A percentile compares a stretch with the other conserved stretches of the same genome.
These are phyloP conservation scores for Termitomyces sp. DNA, from an alignment of 768 basidiomycete genomes.

Conservation along the genomic window DNA sequence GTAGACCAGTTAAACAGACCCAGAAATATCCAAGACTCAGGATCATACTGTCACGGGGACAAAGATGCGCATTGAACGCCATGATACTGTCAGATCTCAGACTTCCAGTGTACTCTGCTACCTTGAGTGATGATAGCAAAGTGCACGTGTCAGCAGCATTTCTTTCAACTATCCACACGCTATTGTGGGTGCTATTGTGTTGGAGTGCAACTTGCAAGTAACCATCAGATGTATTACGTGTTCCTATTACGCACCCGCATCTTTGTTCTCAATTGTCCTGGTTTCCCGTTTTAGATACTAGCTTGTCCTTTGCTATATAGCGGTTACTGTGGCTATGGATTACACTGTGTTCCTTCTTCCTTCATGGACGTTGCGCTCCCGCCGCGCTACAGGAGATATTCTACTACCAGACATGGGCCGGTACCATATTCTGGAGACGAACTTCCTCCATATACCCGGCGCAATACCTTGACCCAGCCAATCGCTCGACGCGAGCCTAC, in stretches of 20 bases:
- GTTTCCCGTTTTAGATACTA: conserved; percentile 16
- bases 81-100: background rate
- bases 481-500: conserved; percentile 41
- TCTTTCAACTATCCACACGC: conserved; percentile 6
- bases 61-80: background rate
- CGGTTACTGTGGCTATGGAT: background rate
- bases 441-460: conserved; percentile 48
- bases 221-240: conserved; percentile 11
- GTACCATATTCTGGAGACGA: conserved; percentile 43
- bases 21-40: background rate
- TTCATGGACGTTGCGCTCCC: conserved; percentile 47
- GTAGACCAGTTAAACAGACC: conserved; percentile 16
- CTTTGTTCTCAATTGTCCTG: conserved; percentile 25
- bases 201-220: background rate
- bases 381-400: conserved; percentile 48
- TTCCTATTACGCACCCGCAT: background rate
- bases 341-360: conserved; percentile 9
- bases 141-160: background rate
- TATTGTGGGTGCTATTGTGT: background rate
- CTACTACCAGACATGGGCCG: conserved; percentile 44
- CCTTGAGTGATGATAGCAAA: background rate
- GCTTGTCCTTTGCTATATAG: conserved; percentile 28
- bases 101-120: background rate
- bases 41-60: background rate
- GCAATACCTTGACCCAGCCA: conserved; percentile 40